Conservation (phyloP, 768 basidiomycete species). For the Tulasnella calospora region DNA sequence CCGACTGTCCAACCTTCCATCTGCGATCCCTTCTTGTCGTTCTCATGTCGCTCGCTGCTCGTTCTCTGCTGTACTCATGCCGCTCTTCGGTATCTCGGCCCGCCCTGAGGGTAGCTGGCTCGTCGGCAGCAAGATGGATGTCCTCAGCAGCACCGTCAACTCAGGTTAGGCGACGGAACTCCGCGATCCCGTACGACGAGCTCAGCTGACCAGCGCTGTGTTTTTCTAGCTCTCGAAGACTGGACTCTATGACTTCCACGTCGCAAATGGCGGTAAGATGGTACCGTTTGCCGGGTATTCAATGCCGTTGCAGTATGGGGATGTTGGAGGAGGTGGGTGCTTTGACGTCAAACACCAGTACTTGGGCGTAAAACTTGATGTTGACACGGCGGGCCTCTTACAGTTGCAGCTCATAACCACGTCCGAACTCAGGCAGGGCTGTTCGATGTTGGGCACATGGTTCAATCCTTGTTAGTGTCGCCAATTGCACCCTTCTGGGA, state of each 20-base stretch:
- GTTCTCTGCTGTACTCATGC: background rate
- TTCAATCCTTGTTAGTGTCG: slow-evolving; percentile 72
- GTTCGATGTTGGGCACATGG: slow-evolving; percentile 99
- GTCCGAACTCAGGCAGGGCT: slow-evolving; percentile 77
- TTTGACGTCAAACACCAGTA: slow-evolving; percentile 22
- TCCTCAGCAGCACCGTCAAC: background rate
- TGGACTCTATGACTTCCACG: slow-evolving; percentile 83
- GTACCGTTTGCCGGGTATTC: slow-evolving; percentile 92
- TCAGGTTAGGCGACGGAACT: background rate
- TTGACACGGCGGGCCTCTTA: slow-evolving; percentile 24
- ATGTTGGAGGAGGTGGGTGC: slow-evolving; percentile 67
- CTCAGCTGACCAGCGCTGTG: background rate
- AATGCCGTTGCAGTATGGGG: slow-evolving; percentile 87
- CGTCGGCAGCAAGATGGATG: background rate
- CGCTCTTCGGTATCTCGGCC: background rate
- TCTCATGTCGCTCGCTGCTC: slow-evolving; percentile 2
- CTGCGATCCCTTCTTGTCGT: background rate
- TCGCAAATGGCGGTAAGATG: slow-evolving; percentile 82
- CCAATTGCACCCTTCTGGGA: background rate
- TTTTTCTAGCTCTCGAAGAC: slow-evolving; percentile 53
- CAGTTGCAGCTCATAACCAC: slow-evolving; percentile 87
- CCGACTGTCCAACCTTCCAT: background rate
- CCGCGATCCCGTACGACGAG: background rate
- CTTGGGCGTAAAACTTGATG: background rate
- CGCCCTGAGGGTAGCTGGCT: background rate